Base-by-base conservation (phyloP, 495 filamentous ascomycete species). In the Neurospora sp. region DNA sequence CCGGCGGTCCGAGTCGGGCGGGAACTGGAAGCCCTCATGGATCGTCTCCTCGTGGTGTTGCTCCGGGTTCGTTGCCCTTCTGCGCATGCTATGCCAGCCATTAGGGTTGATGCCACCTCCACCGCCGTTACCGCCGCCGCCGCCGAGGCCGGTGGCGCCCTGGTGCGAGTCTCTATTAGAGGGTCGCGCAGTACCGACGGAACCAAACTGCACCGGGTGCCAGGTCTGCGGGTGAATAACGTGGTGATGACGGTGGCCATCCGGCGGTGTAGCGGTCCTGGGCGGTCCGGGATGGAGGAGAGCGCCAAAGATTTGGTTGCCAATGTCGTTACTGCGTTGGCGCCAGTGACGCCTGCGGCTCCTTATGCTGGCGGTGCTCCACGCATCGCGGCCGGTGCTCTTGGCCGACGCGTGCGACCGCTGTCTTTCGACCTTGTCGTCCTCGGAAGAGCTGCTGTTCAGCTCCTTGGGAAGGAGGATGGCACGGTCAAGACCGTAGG, bases 401-500 rank as follows among this genome's bases (percentile, higher is more conserved):
- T 72, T 82, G 11, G 84, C 77, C 22, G 88, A 89, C 27, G 87
- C 75, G 73, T 83, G 88, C 0, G 91, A 90, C 12, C 81, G 75
- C 35, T 87, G 85, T 38, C 88, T 83, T 40, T 87, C 84, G 78
- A 89, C 80, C 66, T 88, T 82, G 48, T 89, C 86, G 0, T 85
- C 86, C 59, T 92, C 88, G 8, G 83, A 86, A 7, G 87, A 87
- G 75, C 96, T 90, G 68, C 87, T 82, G 68, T 94, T 90, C 18
- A 96, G 85, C 74, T 98, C 95, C 70, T 89, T 91, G 5, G 94
- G 93, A 16, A 97, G 86, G 3, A 95, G 81, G 66, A 98, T 94
- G 69, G 96, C 96, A 3, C 94, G 91, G 77, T 99, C 96, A 0
- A 99, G 88, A 10, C 93, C 89, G 78, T 97, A 97, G 0, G 95